Percentiles rank a stretch among this genome's conserved stretches.
Conservation (phyloP, 352 stramenopile species). For the Phytophthora capsici region DNA sequence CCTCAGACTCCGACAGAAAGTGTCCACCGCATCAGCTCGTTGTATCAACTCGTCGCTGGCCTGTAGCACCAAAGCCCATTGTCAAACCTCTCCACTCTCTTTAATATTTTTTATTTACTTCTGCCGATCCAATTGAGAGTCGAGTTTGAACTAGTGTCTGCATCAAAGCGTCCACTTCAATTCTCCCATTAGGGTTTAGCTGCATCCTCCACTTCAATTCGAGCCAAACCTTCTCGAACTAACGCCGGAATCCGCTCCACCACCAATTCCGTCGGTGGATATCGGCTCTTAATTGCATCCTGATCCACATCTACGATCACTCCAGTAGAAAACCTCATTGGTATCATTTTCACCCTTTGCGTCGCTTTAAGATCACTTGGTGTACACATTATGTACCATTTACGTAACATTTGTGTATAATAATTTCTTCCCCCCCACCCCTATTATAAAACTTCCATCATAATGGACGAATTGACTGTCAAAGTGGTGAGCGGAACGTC, state of each 20-base stretch:
- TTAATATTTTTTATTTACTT: conserved; percentile 11
- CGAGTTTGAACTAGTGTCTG: conserved; percentile 18
- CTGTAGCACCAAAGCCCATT: conserved; percentile 20
- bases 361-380: conserved; percentile 28
- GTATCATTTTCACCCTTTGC: neutral
- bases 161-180: conserved; percentile 37
- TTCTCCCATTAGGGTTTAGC: neutral
- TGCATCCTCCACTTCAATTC: conserved; percentile 11
- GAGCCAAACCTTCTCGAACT: conserved; percentile 47
- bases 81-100: neutral
- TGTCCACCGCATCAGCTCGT: conserved; percentile 52
- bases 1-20: conserved; percentile 47
- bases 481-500: conserved; percentile 73
- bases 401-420: conserved; percentile 1
- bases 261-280: conserved; percentile 20
- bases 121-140: conserved; percentile 6
- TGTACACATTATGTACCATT: conserved; percentile 5
- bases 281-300: neutral
- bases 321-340: conserved; percentile 10
- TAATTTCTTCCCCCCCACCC: neutral
- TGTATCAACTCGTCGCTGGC: conserved; percentile 45
- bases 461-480: conserved; percentile 61
- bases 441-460: conserved; percentile 11
- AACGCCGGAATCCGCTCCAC: conserved; percentile 52
- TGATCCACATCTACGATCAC: neutral